Evolutionary conservation across 2,329 filamentous ascomycete species (phyloP).

Genomic region (Neoarthrinium moseri): DNA sequence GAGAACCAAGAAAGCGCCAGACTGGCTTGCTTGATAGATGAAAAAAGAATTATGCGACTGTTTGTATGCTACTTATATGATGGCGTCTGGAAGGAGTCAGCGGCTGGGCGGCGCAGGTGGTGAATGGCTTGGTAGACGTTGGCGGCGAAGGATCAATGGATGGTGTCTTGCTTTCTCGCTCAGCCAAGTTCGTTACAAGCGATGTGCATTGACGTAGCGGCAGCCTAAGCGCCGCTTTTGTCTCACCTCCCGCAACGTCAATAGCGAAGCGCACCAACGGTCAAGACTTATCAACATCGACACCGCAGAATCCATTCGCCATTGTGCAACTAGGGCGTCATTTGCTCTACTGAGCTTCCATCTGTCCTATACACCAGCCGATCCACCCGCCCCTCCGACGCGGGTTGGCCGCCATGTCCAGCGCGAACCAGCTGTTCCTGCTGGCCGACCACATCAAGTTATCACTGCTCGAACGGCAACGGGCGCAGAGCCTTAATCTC

Average conservation of each 20-base stretch:
- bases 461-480: conserved; percentile 86
- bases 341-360: too few relatives aligned
- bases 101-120: too few relatives aligned
- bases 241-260: background rate
- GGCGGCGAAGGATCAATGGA: background rate
- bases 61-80: too few relatives aligned
- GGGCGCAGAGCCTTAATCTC: conserved; percentile 77
- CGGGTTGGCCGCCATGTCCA: conserved; percentile 44
- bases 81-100: too few relatives aligned
- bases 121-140: background rate
- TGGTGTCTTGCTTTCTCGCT: too few relatives aligned
- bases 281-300: background rate
- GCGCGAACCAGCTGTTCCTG: conserved; percentile 78
- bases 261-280: background rate
- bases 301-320: too few relatives aligned
- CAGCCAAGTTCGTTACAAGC: background rate
- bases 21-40: too few relatives aligned
- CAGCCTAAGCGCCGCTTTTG: background rate
- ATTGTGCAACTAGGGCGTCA: too few relatives aligned
- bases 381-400: background rate
- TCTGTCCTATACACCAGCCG: background rate
- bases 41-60: too few relatives aligned
- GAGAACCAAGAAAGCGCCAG: too few relatives aligned
- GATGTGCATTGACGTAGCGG: conserved; percentile 1
- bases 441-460: conserved; percentile 97